Evolutionary conservation across 345 rosid genomes (phyloP).

Genomic region (Boechera stricta): DNA sequence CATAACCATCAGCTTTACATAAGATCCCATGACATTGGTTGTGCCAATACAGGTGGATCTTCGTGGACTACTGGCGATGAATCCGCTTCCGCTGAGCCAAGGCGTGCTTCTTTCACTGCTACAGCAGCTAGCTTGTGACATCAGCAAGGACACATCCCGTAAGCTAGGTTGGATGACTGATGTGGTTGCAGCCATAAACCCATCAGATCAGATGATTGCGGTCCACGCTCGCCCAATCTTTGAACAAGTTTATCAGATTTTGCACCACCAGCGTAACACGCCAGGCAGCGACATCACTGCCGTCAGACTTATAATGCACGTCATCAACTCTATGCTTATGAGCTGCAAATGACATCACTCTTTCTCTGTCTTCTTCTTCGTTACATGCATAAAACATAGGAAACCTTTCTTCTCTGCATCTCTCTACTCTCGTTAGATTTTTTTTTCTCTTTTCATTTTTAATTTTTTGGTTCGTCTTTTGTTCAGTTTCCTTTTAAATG

Average conservation of each 20-base stretch:
- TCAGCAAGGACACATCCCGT: slow-evolving; percentile 61
- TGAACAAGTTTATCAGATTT: slow-evolving; percentile 76
- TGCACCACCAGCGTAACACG: slow-evolving; percentile 58
- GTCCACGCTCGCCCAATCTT: slow-evolving; percentile 68
- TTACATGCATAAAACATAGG: slow-evolving; percentile 41
- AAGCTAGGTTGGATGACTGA: slow-evolving; percentile 87
- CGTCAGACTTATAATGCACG: slow-evolving; percentile 71
- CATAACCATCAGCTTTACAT: background rate
- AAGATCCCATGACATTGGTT: slow-evolving; percentile 12
- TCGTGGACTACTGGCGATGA: slow-evolving; percentile 54
- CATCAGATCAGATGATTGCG: slow-evolving; percentile 69
- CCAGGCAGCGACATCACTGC: slow-evolving; percentile 58
- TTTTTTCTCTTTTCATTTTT: slow-evolving; percentile 14
- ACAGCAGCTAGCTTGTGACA: slow-evolving; percentile 84
- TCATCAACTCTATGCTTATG: slow-evolving; percentile 70
- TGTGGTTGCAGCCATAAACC: slow-evolving; percentile 75
- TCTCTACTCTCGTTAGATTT: background rate
- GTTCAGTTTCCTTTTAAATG: slow-evolving; percentile 26
- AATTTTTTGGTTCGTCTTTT: background rate
- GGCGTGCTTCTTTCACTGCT: slow-evolving; percentile 83
- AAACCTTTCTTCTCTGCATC: slow-evolving; percentile 34
- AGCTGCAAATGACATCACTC: slow-evolving; percentile 55
- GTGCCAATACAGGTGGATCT: slow-evolving; percentile 67
- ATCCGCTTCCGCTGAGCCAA: slow-evolving; percentile 81
- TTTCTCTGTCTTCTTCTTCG: slow-evolving; percentile 2